phyloP scores from a whole-genome alignment of 768 basidiomycete species.

The Strobilomyces dryophilus region DNA sequence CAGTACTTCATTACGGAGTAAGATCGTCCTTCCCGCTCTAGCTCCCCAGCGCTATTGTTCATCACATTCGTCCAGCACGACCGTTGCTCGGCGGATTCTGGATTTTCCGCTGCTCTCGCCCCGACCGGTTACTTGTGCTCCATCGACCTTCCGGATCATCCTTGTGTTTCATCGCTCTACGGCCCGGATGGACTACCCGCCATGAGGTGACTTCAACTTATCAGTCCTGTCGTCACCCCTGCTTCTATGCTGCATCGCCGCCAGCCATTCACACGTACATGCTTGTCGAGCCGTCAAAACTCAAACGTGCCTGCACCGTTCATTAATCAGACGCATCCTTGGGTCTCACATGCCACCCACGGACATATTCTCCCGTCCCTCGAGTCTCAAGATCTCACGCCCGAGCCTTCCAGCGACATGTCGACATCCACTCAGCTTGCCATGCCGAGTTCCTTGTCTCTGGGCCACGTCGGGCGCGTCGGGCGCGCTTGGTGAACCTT shows the following conservation, averaged over 20 bases:
- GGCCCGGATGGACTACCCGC: background rate
- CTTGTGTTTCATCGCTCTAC: background rate
- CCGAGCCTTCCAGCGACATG: background rate
- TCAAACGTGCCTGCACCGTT: constrained; percentile 5
- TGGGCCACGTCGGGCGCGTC: too few species aligned
- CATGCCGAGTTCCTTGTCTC: too few species aligned
- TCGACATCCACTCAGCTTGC: too few species aligned
- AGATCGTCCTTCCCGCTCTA: constrained; percentile 10
- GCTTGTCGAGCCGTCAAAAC: constrained; percentile 7
- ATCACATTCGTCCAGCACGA: background rate
- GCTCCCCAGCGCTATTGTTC: constrained; percentile 10
- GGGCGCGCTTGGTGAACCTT: too few species aligned
- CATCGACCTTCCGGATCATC: too few species aligned
- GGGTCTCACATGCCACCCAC: constrained; percentile 1
- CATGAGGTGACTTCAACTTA: background rate
- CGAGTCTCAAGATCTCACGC: background rate
- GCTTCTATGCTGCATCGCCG: constrained; percentile 1
- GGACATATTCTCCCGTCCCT: constrained; percentile 1
- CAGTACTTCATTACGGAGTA: constrained; percentile 8
- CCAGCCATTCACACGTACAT: constrained; percentile 13
- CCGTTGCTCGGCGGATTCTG: background rate
- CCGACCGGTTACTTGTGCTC: background rate
- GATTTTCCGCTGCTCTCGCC: background rate
- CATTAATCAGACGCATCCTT: background rate
- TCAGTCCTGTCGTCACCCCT: background rate